Base-by-base conservation (phyloP, 2,329 filamentous ascomycete species). In the Diaporthe ampelina region DNA sequence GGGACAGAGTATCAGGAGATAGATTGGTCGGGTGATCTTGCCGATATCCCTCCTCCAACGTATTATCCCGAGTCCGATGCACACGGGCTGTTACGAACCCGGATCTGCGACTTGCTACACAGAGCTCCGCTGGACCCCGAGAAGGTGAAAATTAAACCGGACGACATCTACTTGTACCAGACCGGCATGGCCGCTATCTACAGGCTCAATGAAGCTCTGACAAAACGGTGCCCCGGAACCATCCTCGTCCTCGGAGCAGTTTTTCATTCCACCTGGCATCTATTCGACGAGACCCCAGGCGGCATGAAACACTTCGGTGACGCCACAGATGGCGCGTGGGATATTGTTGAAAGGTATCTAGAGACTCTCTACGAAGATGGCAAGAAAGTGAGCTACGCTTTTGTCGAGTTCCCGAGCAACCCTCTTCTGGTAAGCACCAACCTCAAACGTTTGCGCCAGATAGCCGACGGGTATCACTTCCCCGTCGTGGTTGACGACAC, bases 101-200 rank as follows among this genome's bases (percentile, higher is more conserved):
- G 87, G 8, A 84, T 90, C 67, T 77, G 81, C 1, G 79, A 81
- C 3, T 79, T 88, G 17, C 77, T 88, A 19, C 83, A 83, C 71
- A 83, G 86, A 7, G 86, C 84, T 0, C 80, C 85, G 1, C 78
- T 81, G 11, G 78, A 82, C 8, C 74, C 79, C 1, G 77, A 76
- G 8, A 77, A 78, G n/a, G 72, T 77, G 67, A 77, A 76, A 63
- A 79, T 82, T 1, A 71, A n/a, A 0, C 72, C 76, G 5, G 81
- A 81, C 4, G 88, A 91, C 75, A 84, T 91, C 1, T 89, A 84
- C 67, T 81, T 91, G 26, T 90, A 87, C 77, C 84, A 85, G 7
- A 87, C 87, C 0, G 89, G 89, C 35, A 91, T 91, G 88, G 85
- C 85, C 0, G 83, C 85, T 35, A 85, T 91, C 15, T 88, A 85